Base-by-base conservation (phyloP, 495 filamentous ascomycete species). In the Haplographium delicatum region DNA sequence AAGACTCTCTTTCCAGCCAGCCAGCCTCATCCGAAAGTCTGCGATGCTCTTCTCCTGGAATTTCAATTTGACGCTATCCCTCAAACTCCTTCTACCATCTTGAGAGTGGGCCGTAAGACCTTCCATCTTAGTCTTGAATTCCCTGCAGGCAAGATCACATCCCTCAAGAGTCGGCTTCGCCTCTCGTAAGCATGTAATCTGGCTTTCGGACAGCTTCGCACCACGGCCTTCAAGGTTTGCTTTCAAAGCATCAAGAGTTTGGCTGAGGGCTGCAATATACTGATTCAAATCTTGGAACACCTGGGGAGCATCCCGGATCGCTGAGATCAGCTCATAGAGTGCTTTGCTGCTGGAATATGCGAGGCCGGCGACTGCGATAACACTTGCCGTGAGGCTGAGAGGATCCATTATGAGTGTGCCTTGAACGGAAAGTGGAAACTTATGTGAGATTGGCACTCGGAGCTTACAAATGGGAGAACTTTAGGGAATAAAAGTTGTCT, bases 281-380 rank as follows among this genome's bases (percentile, higher is more conserved):
- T 6, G 6, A 31, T 31, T 31, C 13, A 31, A 13, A 13, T 31
- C 28, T 6, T 6, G 28, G 28, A 44, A 44, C 9, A 24, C 19
- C 19, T 44, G 8, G 8, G 41, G 41, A 16, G 41, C 41, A 44
- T 44, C 41, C 41, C 16, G 41, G 41, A 44, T 44, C 7, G 8
- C 19, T 44, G 8, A 23, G 41, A 44, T 44, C 8, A 44, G 7
- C 19, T 44, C 9, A 20, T 44, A 44, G 41, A 44, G 41, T 24
- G 19, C 9, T 44, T 44, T 44, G 41, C 20, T 44, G 41, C 41
- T 44, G 22, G 41, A 44, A 24, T 44, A 44, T 9, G 41, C 41
- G 25, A 44, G 41, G 7, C 41, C 41, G 7, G 41, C 41, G 8
- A 44, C 41, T 8, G 41, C 19, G 5, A 44, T 44, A 16, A 44